Percentiles rank a stretch among this genome's conserved stretches.
phyloP scores from a whole-genome alignment of 2,329 filamentous ascomycete species.

The Exophiala viscosa region DNA sequence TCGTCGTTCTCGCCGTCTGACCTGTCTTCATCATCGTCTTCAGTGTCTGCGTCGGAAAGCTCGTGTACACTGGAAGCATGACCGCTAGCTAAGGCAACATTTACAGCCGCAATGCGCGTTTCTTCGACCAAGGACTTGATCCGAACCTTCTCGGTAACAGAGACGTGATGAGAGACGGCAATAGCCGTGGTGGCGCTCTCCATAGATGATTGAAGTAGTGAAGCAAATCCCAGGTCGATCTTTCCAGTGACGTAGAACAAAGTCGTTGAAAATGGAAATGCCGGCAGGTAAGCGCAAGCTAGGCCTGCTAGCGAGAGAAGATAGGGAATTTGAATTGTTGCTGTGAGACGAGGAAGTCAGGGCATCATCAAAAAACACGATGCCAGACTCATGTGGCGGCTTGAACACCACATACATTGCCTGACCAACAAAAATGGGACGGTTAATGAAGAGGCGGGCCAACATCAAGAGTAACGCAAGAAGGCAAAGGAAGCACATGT shows the following conservation, averaged over 20 bases:
- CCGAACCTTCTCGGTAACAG: slow-evolving; percentile 83
- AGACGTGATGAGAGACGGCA: slow-evolving; percentile 54
- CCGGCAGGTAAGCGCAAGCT: slow-evolving; percentile 66
- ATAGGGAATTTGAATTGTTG: slow-evolving; percentile 76
- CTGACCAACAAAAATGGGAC: too few relatives aligned
- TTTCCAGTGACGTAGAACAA: slow-evolving; percentile 72
- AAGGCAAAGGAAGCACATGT: not conserved
- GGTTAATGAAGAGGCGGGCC: too few relatives aligned
- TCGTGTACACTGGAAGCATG: slow-evolving; percentile 11
- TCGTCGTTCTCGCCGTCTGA: slow-evolving; percentile 5
- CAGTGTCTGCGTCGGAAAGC: slow-evolving; percentile 14
- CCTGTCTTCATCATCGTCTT: slow-evolving; percentile 19
- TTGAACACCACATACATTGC: too few relatives aligned
- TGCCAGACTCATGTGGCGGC: too few relatives aligned
- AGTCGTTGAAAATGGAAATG: slow-evolving; percentile 66
- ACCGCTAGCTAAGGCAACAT: slow-evolving; percentile 21
- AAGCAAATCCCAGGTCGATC: slow-evolving; percentile 78
- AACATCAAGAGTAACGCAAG: not conserved
- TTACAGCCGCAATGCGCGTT: slow-evolving; percentile 23
- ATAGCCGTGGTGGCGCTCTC: slow-evolving; percentile 62
- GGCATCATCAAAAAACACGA: not conserved
- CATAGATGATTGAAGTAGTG: slow-evolving; percentile 53
- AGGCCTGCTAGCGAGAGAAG: slow-evolving; percentile 73
- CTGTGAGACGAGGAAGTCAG: slow-evolving; percentile 41
- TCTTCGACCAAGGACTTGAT: slow-evolving; percentile 44